Evolutionary conservation across 768 basidiomycete genomes (phyloP).

Genomic region (Sporobolomyces roseus): DNA sequence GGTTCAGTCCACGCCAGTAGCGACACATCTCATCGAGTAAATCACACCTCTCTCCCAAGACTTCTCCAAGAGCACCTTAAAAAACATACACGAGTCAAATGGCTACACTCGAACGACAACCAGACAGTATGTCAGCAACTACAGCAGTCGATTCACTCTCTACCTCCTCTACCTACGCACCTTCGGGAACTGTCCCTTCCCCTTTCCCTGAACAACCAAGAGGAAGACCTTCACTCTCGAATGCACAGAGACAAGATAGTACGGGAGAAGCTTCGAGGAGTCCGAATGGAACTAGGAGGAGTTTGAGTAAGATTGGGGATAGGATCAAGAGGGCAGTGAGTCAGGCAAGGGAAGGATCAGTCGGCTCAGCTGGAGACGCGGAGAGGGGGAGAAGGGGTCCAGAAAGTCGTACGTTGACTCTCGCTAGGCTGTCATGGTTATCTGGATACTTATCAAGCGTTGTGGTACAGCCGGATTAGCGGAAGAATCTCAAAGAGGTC

Average conservation of each 20-base stretch:
- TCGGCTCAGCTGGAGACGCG: neutral
- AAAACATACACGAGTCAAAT: too few species aligned
- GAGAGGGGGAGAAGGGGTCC: slow-evolving; percentile 4
- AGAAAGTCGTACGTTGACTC: neutral
- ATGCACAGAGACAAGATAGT: neutral
- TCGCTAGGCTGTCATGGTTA: too few species aligned
- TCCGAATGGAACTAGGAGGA: slow-evolving; percentile 12
- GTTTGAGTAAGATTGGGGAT: slow-evolving; percentile 25
- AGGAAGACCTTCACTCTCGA: neutral
- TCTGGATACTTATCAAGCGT: too few species aligned
- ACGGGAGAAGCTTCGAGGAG: slow-evolving; percentile 5
- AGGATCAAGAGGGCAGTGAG: slow-evolving; percentile 27
- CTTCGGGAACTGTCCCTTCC: slow-evolving; percentile 7
- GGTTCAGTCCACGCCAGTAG: too few species aligned
- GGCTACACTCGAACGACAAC: slow-evolving; percentile 27
- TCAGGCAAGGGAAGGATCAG: slow-evolving; percentile 7
- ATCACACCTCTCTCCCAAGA: neutral
- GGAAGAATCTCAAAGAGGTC: slow-evolving; percentile 23
- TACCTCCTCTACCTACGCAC: neutral
- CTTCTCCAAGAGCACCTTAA: neutral
- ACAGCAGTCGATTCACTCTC: neutral
- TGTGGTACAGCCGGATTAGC: neutral
- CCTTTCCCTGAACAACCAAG: slow-evolving; percentile 17
- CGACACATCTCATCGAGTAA: neutral
- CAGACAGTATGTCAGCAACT: neutral